phyloP scores from a whole-genome alignment of 2,329 filamentous ascomycete genomes.

The Aureobasidium sp. region DNA sequence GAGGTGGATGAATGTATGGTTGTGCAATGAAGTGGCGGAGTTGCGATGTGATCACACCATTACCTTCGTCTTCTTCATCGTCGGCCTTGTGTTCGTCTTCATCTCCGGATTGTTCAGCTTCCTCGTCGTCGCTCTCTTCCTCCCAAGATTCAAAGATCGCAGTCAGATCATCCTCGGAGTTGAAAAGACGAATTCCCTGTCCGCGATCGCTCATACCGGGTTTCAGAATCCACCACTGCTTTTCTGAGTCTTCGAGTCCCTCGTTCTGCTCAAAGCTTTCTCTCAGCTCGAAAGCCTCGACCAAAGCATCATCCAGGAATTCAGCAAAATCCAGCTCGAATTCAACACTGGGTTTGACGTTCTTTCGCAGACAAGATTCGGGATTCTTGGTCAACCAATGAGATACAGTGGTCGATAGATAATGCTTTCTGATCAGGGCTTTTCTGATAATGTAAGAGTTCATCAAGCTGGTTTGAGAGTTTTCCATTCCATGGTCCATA shows the following conservation, averaged over 20 bases:
- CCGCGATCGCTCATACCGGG: constrained; percentile 95
- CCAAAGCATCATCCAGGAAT: constrained; percentile 85
- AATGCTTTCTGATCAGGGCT: constrained; percentile 93
- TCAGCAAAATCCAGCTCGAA: constrained; percentile 97
- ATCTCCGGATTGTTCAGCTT: constrained; percentile 27
- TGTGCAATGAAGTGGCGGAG: constrained; percentile 94
- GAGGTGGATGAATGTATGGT: constrained; percentile 83
- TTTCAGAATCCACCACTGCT: constrained; percentile 83
- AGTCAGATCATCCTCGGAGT: constrained; percentile 73
- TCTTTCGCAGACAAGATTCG: constrained; percentile 54
- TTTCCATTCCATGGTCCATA: constrained; percentile 62
- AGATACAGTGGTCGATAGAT: constrained; percentile 72
- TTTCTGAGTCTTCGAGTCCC: constrained; percentile 28
- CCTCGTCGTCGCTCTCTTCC: constrained; percentile 24
- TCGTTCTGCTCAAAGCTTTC: constrained; percentile 69
- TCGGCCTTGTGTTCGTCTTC: constrained; percentile 23
- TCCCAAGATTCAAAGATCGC: constrained; percentile 87
- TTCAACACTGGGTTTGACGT: constrained; percentile 70
- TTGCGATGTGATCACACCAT: constrained; percentile 72
- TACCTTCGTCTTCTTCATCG: constrained; percentile 30
- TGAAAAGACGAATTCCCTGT: constrained; percentile 86
- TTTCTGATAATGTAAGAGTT: constrained; percentile 96
- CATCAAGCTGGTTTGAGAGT: constrained; percentile 56
- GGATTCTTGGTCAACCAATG: constrained; percentile 84
- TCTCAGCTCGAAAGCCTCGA: constrained; percentile 74